Base-by-base conservation (phyloP, 2,329 filamentous ascomycete genomes). In the Aspergillus felis region DNA sequence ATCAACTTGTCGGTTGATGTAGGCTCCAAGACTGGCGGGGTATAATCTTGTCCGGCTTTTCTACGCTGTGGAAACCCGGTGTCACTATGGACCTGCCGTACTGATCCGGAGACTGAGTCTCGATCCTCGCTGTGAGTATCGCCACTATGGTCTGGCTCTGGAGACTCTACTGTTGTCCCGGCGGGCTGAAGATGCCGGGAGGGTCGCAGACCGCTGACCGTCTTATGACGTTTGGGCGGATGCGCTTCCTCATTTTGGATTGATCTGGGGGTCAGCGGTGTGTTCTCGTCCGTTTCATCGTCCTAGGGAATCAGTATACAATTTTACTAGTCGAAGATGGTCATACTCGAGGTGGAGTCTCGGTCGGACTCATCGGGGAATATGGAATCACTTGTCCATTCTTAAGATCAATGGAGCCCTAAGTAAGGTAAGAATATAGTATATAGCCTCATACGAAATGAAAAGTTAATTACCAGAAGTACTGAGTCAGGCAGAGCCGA, bases 1-100 rank as follows among this genome's bases (percentile, higher is more conserved):
- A 81, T 76, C 47, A 81, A 70, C 57, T 81, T 81, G 57, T 80
- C 77, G 17, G 78, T 63, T 4, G 76, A 80, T 0, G 79, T 79
- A 1, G 79, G 78, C 56, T 79, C 75, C 51, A 81, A 68, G 9
- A 73, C 72, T 1, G 76, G 75, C 44, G 74, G 74, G n/a, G 74
- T 71, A 1, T 61, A 54, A 20, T 67, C 56, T 10, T 65, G 58
- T n/a, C 55, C 55, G 17, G 59, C 57, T 17, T 60, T 62, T 48
- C 62, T 62, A 25, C 67, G 66, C 41, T 64, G 65, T 0, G 67
- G 66, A 47, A 68, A 68, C 29, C 66, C 53, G 3, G 65, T 66
- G 27, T 67, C 63, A 47, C 60, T 66, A n/a, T 67, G 64, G 4
- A 66, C 55, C 50, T 69, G 67, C 8, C 66, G 65, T 1, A 57